These are phyloP conservation scores for Metahyphopichia silvanorum DNA, from an alignment of 805 yeast species.

Conservation along the genomic window DNA sequence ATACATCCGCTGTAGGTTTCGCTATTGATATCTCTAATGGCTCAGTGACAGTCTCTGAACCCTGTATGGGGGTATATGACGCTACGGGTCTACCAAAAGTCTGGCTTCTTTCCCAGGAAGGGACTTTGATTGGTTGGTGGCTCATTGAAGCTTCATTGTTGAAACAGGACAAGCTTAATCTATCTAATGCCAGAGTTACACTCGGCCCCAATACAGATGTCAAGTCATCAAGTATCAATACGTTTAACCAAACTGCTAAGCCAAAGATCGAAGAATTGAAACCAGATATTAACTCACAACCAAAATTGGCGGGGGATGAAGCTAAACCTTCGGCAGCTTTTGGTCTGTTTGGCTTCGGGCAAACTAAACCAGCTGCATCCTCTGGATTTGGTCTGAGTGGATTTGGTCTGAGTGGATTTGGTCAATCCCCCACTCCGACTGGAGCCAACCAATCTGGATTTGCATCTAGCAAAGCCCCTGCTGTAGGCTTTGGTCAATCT, in stretches of 20 bases:
- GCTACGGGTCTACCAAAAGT: conserved; percentile 64
- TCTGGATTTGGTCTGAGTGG: conserved; percentile 3
- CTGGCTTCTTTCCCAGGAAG: conserved; percentile 60
- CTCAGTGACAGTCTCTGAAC: conserved; percentile 41
- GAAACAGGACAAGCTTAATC: conserved; percentile 26
- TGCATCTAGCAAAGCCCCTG: no score
- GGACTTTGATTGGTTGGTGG: conserved; percentile 62
- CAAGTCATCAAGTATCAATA: no score
- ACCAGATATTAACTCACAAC: no score
- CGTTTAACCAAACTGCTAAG: no score
- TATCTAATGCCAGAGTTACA: conserved; percentile 13
- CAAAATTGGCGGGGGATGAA: no score
- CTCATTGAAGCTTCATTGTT: conserved; percentile 56
- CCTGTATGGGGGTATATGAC: conserved; percentile 56
- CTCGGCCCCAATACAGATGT: no score
- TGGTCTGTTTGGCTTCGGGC: not conserved
- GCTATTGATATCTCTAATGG: conserved; percentile 55
- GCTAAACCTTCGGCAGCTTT: no score
- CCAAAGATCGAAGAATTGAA: no score
- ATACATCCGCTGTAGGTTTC: conserved; percentile 69
- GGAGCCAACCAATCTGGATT: no score
- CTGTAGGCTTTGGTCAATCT: no score
- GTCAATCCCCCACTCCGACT: conserved; percentile 2
- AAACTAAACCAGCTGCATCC: not conserved
- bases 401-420: conserved; percentile 9